phyloP scores from a whole-genome alignment of 2,329 filamentous ascomycete species.

The Alternaria rosae region DNA sequence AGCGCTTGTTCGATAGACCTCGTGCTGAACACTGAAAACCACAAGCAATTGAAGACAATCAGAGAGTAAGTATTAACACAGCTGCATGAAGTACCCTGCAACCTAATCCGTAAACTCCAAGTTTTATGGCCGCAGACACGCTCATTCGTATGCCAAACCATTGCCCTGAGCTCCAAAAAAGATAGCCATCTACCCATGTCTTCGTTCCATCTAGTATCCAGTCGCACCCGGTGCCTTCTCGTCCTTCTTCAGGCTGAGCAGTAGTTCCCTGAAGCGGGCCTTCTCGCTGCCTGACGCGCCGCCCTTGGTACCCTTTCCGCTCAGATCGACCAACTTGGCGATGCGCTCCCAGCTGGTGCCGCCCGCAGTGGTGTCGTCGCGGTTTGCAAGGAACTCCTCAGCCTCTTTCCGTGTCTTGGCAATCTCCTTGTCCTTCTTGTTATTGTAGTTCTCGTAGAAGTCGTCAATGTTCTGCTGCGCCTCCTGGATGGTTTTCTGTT shows the following conservation, averaged over 20 bases:
- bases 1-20: not conserved
- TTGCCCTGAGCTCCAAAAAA: constrained; percentile 18
- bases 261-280: constrained; percentile 91
- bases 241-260: constrained; percentile 89
- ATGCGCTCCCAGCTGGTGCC: constrained; percentile 99
- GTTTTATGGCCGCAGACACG: constrained; percentile 15
- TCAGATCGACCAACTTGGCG: constrained; percentile 95
- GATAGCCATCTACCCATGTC: constrained; percentile 13
- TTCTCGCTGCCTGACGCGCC: constrained; percentile 91
- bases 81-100: constrained; percentile 28
- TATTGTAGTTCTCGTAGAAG: constrained; percentile 99
- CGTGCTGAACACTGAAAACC: not conserved
- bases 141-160: constrained; percentile 19
- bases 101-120: constrained; percentile 33
- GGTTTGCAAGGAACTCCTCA: constrained; percentile 85
- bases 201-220: constrained; percentile 44
- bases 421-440: constrained; percentile 94
- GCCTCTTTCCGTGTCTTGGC: constrained; percentile 89
- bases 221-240: constrained; percentile 76
- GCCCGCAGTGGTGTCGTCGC: constrained; percentile 91
- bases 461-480: constrained; percentile 96
- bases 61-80: constrained; percentile 30
- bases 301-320: constrained; percentile 87
- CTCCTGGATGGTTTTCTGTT: constrained; percentile 84
- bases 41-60: not conserved